Conservation (phyloP, 306 rosid genomes). For the Amphicarpaea edgeworthii region DNA sequence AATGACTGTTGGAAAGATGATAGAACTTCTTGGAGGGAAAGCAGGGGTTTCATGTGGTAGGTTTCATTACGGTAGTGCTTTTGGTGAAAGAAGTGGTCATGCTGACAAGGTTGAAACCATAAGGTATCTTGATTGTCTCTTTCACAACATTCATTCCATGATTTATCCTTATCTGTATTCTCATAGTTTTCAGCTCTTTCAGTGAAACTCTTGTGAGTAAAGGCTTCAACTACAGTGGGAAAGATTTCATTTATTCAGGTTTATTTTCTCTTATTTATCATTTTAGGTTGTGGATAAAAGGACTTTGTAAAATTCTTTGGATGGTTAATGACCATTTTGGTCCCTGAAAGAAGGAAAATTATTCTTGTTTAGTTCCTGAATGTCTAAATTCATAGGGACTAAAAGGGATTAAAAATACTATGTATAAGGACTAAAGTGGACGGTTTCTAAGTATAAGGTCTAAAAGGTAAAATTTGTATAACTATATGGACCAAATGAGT, state of each 20-base stretch:
- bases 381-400: no score
- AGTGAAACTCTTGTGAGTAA: constrained; percentile 86
- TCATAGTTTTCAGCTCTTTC: constrained; percentile 46
- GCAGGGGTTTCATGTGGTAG: constrained; percentile 97
- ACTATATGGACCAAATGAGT: no score
- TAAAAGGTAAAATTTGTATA: no score
- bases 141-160: constrained; percentile 15
- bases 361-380: no score
- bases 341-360: no score
- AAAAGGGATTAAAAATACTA: no score
- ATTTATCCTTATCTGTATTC: constrained; percentile 19
- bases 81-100: constrained; percentile 98
- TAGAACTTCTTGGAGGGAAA: constrained; percentile 96
- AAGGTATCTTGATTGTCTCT: constrained; percentile 61
- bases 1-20: constrained; percentile 99
- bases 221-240: constrained; percentile 90
- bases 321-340: no score
- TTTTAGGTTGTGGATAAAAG: constrained; percentile 6
- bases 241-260: constrained; percentile 96
- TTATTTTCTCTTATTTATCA: constrained; percentile 38
- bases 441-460: no score
- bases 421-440: no score
- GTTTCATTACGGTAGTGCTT: constrained; percentile 98
- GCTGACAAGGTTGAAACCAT: constrained; percentile 96
- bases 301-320: not conserved